Percentiles rank a stretch among this genome's conserved stretches.
phyloP scores from a whole-genome alignment of 305 asterid genomes.

The Withania somnifera region DNA sequence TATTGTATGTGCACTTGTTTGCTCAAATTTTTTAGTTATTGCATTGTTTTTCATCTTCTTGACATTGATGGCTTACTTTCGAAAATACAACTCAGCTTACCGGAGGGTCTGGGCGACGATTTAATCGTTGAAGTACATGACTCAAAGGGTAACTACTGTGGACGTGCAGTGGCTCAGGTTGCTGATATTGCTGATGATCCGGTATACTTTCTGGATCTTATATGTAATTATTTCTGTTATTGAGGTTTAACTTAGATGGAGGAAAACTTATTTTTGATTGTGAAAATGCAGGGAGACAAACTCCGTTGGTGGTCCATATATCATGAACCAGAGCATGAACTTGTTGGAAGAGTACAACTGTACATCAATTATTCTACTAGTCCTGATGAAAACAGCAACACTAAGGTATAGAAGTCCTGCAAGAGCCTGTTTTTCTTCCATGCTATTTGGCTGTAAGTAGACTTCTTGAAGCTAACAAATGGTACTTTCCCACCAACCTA shows the following conservation, averaged over 20 bases:
- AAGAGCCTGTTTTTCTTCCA: background rate
- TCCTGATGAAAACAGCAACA: constrained; percentile 52
- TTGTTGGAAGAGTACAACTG: constrained; percentile 81
- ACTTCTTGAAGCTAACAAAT: background rate
- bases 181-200: constrained; percentile 87
- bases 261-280: constrained; percentile 8
- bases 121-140: constrained; percentile 68
- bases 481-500: background rate
- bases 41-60: background rate
- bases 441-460: background rate
- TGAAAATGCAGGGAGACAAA: constrained; percentile 66
- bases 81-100: constrained; percentile 43
- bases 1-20: constrained; percentile 50
- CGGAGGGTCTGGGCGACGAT: constrained; percentile 89
- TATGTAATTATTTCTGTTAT: background rate
- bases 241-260: background rate
- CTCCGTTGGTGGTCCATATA: constrained; percentile 71
- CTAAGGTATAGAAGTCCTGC: constrained; percentile 34
- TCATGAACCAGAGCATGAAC: constrained; percentile 87
- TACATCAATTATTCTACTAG: constrained; percentile 59
- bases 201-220: constrained; percentile 31
- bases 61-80: constrained; percentile 4
- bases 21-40: background rate
- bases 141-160: constrained; percentile 78
- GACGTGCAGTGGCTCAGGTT: constrained; percentile 73